Evolutionary conservation across 163 green algal genomes (phyloP), one percentile per base, ranked within the genome.

Genomic region (Prototheca wickerhamii): DNA sequence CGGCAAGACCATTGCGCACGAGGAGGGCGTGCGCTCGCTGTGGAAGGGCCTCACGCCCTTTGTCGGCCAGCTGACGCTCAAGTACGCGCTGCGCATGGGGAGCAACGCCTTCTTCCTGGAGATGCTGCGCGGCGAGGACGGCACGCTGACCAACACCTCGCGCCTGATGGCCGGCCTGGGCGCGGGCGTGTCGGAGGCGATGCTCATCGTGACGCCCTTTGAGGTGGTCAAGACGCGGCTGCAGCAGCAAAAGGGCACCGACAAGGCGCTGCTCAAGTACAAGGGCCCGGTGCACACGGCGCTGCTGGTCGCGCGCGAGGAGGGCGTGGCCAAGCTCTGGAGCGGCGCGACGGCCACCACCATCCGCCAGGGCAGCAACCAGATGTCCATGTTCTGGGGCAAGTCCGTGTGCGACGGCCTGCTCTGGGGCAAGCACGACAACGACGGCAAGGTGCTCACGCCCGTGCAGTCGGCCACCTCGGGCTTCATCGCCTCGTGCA

Each of bases 11-110:
- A 86, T 97, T 33, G 71, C 77, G 1, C 33, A 64, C 18, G 81
- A 95, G 67, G 91, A 97, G 68, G 91, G 91, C 20, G 65, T 86
- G 23, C 63, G 64, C 4, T 67, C 86, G 5, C 70, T 97, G 28
- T 97, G 91, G 91, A 97, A 97, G 73, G 91, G 91, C 4, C 84
- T 97, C 3, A 96, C 90, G 8, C 91, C 91, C 0, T 97, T 97
- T 72, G 84, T 93, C 8, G 91, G 84, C 26, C 91, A 98, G 71
- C 79, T 98, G 5, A 96, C 87, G 5, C 82, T 96, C 35, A 98
- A 98, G 73, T 98, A 98, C 63, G 87, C 89, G n/a, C 71, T 98
- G 67, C 83, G 91, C 42, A 95, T 98, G 85, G 86, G 87, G 23
- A 90, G 81, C 37, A 98, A 98, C 70, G 86, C 85, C 15, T 70